Evolutionary conservation across 495 filamentous ascomycete genomes (phyloP).

Genomic region (Letharia columbiana): DNA sequence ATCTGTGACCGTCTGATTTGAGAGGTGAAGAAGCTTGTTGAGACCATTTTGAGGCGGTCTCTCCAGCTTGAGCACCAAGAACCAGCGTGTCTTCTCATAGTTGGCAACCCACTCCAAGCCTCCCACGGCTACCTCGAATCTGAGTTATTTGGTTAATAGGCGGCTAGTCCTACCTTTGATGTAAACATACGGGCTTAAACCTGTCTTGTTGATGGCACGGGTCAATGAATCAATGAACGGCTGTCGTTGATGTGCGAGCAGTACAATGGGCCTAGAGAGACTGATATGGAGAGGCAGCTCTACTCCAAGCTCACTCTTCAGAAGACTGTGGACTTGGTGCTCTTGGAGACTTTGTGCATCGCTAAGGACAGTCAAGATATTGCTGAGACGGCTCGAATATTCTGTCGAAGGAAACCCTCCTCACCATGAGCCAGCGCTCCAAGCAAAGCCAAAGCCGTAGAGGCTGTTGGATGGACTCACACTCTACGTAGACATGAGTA

Average conservation of each 20-base stretch:
- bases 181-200: conserved; percentile 37
- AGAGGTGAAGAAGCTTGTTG: conserved; percentile 51
- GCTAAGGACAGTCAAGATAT: conserved; percentile 39
- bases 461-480: conserved; percentile 42
- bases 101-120: conserved; percentile 61
- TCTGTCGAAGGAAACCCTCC: conserved; percentile 61
- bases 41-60: conserved; percentile 47
- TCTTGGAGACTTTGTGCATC: conserved; percentile 10
- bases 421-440: conserved; percentile 29
- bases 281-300: conserved; percentile 85
- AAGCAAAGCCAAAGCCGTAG: neutral
- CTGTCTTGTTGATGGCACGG: conserved; percentile 32
- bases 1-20: conserved; percentile 50
- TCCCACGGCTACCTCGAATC: conserved; percentile 43
- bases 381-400: conserved; percentile 46
- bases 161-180: neutral
- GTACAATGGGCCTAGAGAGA: conserved; percentile 64
- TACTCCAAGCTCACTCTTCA: conserved; percentile 66
- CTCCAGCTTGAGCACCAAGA: conserved; percentile 62
- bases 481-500: conserved; percentile 87
- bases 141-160: conserved; percentile 26
- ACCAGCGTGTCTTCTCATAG: conserved; percentile 70
- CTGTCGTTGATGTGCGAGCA: conserved; percentile 57
- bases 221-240: conserved; percentile 46
- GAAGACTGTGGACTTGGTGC: conserved; percentile 45